Evolutionary conservation across 2,329 filamentous ascomycete genomes (phyloP), one percentile per base, ranked within the genome.

Genomic region (Talaromyces sp.): DNA sequence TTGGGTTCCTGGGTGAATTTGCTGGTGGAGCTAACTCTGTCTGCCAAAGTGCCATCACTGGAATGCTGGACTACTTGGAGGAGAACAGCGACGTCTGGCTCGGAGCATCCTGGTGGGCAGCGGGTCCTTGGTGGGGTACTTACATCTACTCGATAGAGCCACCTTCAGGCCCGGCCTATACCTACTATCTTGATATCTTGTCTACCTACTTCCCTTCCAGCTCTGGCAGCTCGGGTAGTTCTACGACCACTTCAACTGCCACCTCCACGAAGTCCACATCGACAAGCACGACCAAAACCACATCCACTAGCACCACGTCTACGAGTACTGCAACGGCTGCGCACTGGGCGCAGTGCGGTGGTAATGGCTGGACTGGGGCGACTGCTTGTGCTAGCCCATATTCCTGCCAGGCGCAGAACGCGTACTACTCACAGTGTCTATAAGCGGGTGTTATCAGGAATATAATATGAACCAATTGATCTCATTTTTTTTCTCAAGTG

Each of bases 11-110:
- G 19, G 82, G 83, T 59, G 83, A 85, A 73, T 80, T 78, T 37
- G 83, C 82, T 16, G 83, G 80, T 33, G 61, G 61, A 41, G 60
- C 55, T 39, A 63, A 63, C 56, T 52, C 52, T 4, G 51, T 81
- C 77, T 86, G 83, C 66, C 73, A 78, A 65, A 59, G 70, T 4
- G 83, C 83, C 29, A 64, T 86, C 49, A 74, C 74, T 58, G 77
- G 77, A 33, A 73, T 83, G 67, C 73, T 86, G 46, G 70, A 77
- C 49, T 74, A 82, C 65, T 74, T 86, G 67, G 66, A 76, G 44
- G 77, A 79, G 49, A 85, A 85, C 69, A 71, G 69, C 42, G 82
- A 84, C 52, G 82, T 84, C 46, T 86, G 83, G 82, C 72, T 74
- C 27, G 82, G 82, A 13, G 81, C 77, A 56, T 63, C 82, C 22